These are phyloP conservation scores for Coelastrella sp. DNA, from an alignment of 139 green algal genomes.

Conservation along the genomic window DNA sequence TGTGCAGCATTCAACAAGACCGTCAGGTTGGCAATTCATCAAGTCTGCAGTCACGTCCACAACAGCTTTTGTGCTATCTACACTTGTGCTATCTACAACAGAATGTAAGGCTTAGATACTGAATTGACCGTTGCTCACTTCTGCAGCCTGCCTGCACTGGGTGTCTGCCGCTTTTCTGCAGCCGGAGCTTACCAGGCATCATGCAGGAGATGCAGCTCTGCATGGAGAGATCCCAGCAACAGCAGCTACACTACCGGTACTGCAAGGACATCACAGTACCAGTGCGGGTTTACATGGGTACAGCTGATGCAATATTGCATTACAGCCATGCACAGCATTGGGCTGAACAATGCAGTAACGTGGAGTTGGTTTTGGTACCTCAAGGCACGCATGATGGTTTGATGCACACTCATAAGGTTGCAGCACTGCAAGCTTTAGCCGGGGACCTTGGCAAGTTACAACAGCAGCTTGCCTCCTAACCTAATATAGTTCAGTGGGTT, in stretches of 20 bases:
- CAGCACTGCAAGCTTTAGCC: constrained; percentile 3
- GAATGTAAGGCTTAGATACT: too few relatives aligned
- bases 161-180: background rate
- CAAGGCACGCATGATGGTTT: constrained; percentile 38
- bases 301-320: constrained; percentile 1
- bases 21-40: too few relatives aligned
- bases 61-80: too few relatives aligned
- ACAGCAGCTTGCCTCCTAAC: background rate
- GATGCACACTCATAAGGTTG: constrained; percentile 28
- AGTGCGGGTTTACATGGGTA: constrained; percentile 8
- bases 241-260: constrained; percentile 5
- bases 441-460: background rate
- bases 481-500: too few relatives aligned
- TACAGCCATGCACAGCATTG: constrained; percentile 15
- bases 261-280: background rate
- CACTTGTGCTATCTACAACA: too few relatives aligned
- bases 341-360: constrained; percentile 7
- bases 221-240: background rate
- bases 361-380: constrained; percentile 23
- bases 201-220: constrained; percentile 45
- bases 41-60: too few relatives aligned
- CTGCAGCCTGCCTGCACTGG: background rate
- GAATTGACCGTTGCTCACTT: too few relatives aligned
- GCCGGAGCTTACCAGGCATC: constrained; percentile 29
- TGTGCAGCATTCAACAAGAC: too few relatives aligned